A percentile compares a stretch with the other conserved stretches of the same genome.
phyloP scores from a whole-genome alignment of 805 yeast genomes.

The Yamadazyma endophytica region DNA sequence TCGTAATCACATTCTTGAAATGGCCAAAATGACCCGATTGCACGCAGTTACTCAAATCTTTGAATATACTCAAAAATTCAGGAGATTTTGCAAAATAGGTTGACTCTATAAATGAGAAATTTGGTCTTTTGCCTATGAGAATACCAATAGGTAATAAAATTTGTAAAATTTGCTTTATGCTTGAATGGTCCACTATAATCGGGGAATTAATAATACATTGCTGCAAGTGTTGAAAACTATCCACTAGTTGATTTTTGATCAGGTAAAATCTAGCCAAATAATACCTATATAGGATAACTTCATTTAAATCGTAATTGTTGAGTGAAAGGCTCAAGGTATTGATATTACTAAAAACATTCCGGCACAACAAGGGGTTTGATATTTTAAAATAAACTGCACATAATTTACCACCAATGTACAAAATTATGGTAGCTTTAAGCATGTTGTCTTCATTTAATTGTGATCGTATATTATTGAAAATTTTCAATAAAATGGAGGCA shows the following conservation, averaged over 20 bases:
- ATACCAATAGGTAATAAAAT: slow-evolving; percentile 51
- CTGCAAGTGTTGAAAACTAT: slow-evolving; percentile 47
- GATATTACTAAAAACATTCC: slow-evolving; percentile 59
- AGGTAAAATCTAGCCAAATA: slow-evolving; percentile 52
- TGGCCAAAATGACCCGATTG: slow-evolving; percentile 39
- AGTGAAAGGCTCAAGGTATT: slow-evolving; percentile 46
- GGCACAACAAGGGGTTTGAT: slow-evolving; percentile 53
- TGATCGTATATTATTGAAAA: slow-evolving; percentile 59
- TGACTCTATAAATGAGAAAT: slow-evolving; percentile 14
- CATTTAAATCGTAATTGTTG: slow-evolving; percentile 35
- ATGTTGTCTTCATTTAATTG: slow-evolving; percentile 32
- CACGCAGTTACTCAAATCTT: slow-evolving; percentile 32
- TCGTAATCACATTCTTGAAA: slow-evolving; percentile 26
- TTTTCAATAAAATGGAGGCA: slow-evolving; percentile 51
- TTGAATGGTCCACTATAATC: slow-evolving; percentile 20
- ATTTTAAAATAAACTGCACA: slow-evolving; percentile 55
- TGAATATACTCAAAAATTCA: slow-evolving; percentile 27
- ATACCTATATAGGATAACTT: slow-evolving; percentile 50
- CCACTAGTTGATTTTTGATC: slow-evolving; percentile 46
- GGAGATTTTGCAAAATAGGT: slow-evolving; percentile 10
- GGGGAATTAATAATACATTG: slow-evolving; percentile 49
- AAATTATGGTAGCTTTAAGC: slow-evolving; percentile 40
- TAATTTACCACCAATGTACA: slow-evolving; percentile 50
- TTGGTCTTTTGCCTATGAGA: slow-evolving; percentile 52
- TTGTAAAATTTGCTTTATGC: slow-evolving; percentile 40